Conservation (phyloP, 805 yeast species). For the Candida gorgasii region DNA sequence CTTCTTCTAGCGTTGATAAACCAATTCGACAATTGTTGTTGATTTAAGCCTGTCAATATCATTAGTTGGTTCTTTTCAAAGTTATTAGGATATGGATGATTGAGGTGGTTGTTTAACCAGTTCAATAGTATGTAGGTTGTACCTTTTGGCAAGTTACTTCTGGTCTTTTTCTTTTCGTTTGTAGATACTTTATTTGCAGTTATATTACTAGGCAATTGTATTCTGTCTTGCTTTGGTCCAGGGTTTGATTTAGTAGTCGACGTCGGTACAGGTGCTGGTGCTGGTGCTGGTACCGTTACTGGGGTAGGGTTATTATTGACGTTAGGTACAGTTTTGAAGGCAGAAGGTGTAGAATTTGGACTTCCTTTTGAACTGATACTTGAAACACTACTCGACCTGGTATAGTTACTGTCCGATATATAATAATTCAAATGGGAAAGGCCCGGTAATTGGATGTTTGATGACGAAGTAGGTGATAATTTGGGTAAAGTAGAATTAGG, state of each 20-base stretch:
- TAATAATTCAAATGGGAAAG: constrained; percentile 2
- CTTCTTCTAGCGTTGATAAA: constrained; percentile 85
- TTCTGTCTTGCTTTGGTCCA: constrained; percentile 1
- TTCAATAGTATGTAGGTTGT: constrained; percentile 69
- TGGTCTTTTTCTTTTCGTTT: constrained; percentile 34
- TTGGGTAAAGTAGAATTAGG: background rate
- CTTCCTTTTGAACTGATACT: background rate
- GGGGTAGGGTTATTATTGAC: background rate
- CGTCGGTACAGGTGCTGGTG: background rate
- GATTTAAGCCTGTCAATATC: constrained; percentile 72
- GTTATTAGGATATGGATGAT: constrained; percentile 83
- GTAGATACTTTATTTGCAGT: constrained; percentile 9
- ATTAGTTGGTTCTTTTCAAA: constrained; percentile 71
- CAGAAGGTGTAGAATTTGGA: constrained; percentile 2
- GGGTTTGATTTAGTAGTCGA: background rate
- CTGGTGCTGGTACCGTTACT: background rate
- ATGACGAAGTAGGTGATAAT: background rate
- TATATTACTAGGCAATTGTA: constrained; percentile 8
- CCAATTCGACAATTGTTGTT: constrained; percentile 84
- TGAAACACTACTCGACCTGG: constrained; percentile 2
- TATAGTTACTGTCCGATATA: background rate
- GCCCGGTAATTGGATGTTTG: constrained; percentile 5
- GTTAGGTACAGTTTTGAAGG: background rate
- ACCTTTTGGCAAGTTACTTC: constrained; percentile 78
- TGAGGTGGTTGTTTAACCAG: constrained; percentile 74